Conservation (phyloP, 495 filamentous ascomycete species). For the Sordaria brevicollis region DNA sequence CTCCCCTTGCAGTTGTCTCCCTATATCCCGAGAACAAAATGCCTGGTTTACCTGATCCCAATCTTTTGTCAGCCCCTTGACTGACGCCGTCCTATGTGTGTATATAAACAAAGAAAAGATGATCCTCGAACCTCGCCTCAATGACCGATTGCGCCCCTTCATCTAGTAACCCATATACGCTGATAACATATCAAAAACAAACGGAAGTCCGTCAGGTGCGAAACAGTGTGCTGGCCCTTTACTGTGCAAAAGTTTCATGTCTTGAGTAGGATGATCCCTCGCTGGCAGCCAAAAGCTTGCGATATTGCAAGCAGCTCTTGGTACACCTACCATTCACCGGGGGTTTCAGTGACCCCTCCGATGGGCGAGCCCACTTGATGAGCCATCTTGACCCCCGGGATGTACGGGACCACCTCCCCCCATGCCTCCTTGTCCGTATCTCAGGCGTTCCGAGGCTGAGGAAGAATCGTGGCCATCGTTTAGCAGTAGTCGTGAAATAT, state of each 20-base stretch:
- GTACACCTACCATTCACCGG: background rate
- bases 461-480: background rate
- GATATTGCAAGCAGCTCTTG: background rate
- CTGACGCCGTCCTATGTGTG: background rate
- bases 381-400: background rate
- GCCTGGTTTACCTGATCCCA: background rate
- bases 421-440: background rate
- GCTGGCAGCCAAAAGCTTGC: background rate
- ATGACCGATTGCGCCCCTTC: background rate
- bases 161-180: background rate
- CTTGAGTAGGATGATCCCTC: background rate
- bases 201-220: background rate
- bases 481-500: slow-evolving; percentile 11
- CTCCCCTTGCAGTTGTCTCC: background rate
- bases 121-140: background rate
- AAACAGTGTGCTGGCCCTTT: background rate
- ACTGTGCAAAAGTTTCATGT: background rate
- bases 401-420: background rate
- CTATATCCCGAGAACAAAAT: background rate
- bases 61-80: background rate
- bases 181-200: background rate
- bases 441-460: background rate
- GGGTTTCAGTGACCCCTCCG: background rate
- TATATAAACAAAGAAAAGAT: background rate
- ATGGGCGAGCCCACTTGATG: background rate